Conservation (phyloP, 2,329 filamentous ascomycete species). For the Cladophialophora carrionii region DNA sequence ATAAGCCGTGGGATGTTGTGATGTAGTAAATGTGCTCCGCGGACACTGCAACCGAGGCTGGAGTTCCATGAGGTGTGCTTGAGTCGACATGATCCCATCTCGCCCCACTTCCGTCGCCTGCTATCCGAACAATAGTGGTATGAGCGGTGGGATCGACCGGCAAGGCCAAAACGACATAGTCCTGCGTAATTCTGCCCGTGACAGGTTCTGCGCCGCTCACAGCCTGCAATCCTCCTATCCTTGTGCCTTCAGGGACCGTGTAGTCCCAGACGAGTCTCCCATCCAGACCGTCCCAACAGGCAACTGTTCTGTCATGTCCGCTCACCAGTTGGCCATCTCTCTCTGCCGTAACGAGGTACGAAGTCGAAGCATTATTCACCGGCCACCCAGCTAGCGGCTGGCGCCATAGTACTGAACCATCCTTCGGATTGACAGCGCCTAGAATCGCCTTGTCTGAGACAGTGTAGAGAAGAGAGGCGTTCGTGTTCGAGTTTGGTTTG, state of each 20-base stretch:
- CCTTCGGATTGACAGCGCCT: constrained; percentile 86
- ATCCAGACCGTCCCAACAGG: constrained; percentile 80
- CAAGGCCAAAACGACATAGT: constrained; percentile 68
- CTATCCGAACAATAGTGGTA: constrained; percentile 60
- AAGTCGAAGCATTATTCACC: constrained; percentile 46
- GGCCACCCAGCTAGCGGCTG: constrained; percentile 65
- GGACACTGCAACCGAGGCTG: constrained; percentile 75
- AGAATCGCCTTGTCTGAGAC: constrained; percentile 81
- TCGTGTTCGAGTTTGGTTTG: constrained; percentile 76
- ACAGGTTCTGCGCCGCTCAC: constrained; percentile 48
- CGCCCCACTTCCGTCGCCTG: constrained; percentile 70
- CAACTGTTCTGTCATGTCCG: constrained; percentile 69
- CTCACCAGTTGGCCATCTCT: constrained; percentile 77
- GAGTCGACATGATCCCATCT: constrained; percentile 77
- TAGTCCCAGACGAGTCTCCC: constrained; percentile 78
- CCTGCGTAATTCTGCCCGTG: constrained; percentile 60
- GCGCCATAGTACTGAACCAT: constrained; percentile 82
- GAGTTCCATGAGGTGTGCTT: constrained; percentile 65
- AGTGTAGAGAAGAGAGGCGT: constrained; percentile 88
- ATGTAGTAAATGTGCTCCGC: constrained; percentile 73
- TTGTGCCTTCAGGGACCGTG: constrained; percentile 56
- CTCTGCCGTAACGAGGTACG: constrained; percentile 53
- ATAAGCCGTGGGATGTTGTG: constrained; percentile 67
- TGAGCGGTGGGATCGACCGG: constrained; percentile 64
- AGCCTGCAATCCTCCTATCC: constrained; percentile 40